phyloP scores from a whole-genome alignment of 1,139 yeast species.

The Fermentozyma sake region DNA sequence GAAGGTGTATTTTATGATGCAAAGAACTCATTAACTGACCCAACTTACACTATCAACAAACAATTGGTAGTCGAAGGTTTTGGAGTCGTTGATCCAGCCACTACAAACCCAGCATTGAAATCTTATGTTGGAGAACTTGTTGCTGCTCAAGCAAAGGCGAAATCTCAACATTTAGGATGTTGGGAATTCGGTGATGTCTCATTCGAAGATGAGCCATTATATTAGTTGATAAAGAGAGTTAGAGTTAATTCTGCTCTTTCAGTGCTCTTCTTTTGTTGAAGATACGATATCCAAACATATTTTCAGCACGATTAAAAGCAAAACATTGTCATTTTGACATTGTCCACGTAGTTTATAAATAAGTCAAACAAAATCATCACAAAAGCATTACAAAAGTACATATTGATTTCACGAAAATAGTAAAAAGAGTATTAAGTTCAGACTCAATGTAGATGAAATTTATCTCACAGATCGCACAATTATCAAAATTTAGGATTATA shows the following conservation, averaged over 20 bases:
- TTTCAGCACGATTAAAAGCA: no score
- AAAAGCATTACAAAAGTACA: no score
- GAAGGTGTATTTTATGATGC: slow-evolving; percentile 61
- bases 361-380: no score
- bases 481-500: no score
- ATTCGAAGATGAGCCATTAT: slow-evolving; percentile 46
- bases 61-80: slow-evolving; percentile 61
- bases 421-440: no score
- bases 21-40: slow-evolving; percentile 50
- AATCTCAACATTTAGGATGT: slow-evolving; percentile 55
- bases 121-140: slow-evolving; percentile 37
- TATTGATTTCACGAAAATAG: no score
- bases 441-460: no score
- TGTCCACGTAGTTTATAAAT: no score
- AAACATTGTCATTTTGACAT: no score
- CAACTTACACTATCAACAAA: slow-evolving; percentile 60
- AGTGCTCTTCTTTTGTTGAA: no score
- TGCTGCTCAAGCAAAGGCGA: slow-evolving; percentile 46
- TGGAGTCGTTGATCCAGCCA: slow-evolving; percentile 51
- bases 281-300: no score
- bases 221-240: slow-evolving; percentile 1
- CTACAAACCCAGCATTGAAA: slow-evolving; percentile 29
- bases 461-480: no score
- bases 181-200: slow-evolving; percentile 83
- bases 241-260: not conserved